A percentile compares a stretch with the other conserved stretches of the same genome.
phyloP scores from a whole-genome alignment of 345 rosid genomes.

The Adansonia digitata region DNA sequence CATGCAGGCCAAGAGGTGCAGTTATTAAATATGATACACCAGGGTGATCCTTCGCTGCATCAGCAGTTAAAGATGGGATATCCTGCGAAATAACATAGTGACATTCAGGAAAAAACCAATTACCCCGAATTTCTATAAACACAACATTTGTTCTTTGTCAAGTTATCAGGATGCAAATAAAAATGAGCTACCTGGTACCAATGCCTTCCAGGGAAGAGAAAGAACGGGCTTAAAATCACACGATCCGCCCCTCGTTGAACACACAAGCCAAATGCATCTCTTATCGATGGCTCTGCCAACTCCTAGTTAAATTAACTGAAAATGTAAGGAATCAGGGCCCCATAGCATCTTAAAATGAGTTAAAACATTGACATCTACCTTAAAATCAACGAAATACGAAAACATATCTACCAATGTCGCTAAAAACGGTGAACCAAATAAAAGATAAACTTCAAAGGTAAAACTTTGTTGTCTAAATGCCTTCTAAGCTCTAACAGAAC shows the following conservation, averaged over 20 bases:
- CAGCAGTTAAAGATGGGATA: slow-evolving; percentile 77
- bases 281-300: slow-evolving; percentile 85
- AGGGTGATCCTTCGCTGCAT: slow-evolving; percentile 85
- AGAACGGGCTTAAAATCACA: slow-evolving; percentile 86
- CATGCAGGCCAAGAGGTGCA: slow-evolving; percentile 76
- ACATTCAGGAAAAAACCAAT: slow-evolving; percentile 2
- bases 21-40: slow-evolving; percentile 45
- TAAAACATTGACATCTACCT: not conserved
- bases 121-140: not conserved
- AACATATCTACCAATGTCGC: too few species aligned
- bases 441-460: not conserved
- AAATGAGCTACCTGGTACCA: slow-evolving; percentile 74
- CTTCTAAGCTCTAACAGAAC: too few species aligned
- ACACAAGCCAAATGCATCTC: slow-evolving; percentile 67
- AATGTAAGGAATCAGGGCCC: not conserved
- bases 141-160: not conserved
- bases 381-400: not conserved
- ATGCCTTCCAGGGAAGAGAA: slow-evolving; percentile 88
- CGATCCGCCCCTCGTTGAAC: slow-evolving; percentile 71
- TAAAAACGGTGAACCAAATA: not conserved
- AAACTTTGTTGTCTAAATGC: not conserved
- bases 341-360: not conserved
- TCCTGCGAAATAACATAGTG: slow-evolving; percentile 39
- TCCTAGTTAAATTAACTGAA: slow-evolving; percentile 42
- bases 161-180: slow-evolving; percentile 9